Base-by-base conservation (phyloP, 2,329 filamentous ascomycete genomes). In the Paraphaeosphaeria minitans region DNA sequence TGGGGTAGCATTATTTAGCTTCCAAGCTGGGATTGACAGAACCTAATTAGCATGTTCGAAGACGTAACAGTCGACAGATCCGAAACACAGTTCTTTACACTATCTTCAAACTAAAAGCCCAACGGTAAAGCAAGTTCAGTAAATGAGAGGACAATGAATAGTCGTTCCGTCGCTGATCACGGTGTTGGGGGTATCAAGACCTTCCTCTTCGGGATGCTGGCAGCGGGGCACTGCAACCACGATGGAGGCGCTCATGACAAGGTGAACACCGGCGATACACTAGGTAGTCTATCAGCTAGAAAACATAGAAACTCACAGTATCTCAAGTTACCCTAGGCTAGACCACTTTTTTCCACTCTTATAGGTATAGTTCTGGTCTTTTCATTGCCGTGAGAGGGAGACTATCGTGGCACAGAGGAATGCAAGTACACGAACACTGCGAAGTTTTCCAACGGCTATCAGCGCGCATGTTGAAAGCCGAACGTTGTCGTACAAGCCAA, bases 1-100 rank as follows among this genome's bases (percentile, higher is more conserved):
- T 35, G 22, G 29, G n/a, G 49, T 51, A 27, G 49, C 49, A 51
- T 51, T 41, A 7, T n/a, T 50, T 50, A 51, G 49, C 21, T 27
- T 39, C 4, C 2, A n/a, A 39, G 37, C 37, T 39, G n/a, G 37
- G 37, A n/a, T 39, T 6, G 16, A n/a, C 27, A 9, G 19, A 10
- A 46, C 8, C 2, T 12, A 7, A 13, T 1, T 12, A 7, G 12
- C 43, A 29, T 29, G 22, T 29, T 16, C 43, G 27, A 29, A n/a
- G 13, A 7, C 43, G n/a, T 46, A 12, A 22, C 19, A 39, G 37
- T 16, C 14, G n/a, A n/a, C n/a, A n/a, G n/a, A n/a, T n/a, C n/a
- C n/a, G 37, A n/a, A 14, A n/a, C 37, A 14, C 37, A n/a, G 9
- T 9, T 7, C 16, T n/a, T n/a, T n/a, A 39, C 7, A n/a, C 37